Evolutionary conservation across 1,139 yeast genomes (phyloP), one percentile per base, ranked within the genome.

Genomic region (Yamadazyma songkhlaensis): DNA sequence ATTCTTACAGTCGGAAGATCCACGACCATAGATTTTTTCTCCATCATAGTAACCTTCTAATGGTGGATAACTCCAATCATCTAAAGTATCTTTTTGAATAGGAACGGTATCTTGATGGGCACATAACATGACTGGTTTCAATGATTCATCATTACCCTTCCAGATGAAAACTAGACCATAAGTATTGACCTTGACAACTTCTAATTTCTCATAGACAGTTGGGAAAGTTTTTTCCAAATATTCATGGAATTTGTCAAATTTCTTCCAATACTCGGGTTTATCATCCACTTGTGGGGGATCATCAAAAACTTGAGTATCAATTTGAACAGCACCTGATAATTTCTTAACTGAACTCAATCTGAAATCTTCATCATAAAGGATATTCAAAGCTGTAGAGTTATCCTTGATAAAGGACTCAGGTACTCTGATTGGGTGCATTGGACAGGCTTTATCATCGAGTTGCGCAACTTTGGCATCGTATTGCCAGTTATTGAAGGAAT

Each of bases 21-120:
- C 75, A 42, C 75, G 57, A 5, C 76, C 76, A 40, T 55, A 67
- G 11, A 70, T 49, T 32, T 32, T 57, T 11, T 49, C 41, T 3
- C 85, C 85, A 49, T 84, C 95, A 51, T 65, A 84, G 51, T 73
- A 70, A 3, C 85, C 95, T 7, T 72, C 70, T 45, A 78, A 84
- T 20, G 95, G 95, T 9, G 82, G 81, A 49, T 78, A 72, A 3
- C 65, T 69, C 95, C 95, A 86, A 35, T 72, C 65, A 27, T 57
- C 66, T 31, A 72, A 54, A 10, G 87, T 75, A 15, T 67, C 79
- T 22, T 61, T 56, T 50, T 79, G 81, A n/a, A 85, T 84, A 0
- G 95, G 95, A 10, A 87, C 95, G 4, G 83, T 86, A 54, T 86
- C 95, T 55, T 81, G 87, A 57, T 87, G 96, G 3, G 92, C 89